Conservation (phyloP, 2,329 filamentous ascomycete species). For the Emmonsiellopsis sp. region DNA sequence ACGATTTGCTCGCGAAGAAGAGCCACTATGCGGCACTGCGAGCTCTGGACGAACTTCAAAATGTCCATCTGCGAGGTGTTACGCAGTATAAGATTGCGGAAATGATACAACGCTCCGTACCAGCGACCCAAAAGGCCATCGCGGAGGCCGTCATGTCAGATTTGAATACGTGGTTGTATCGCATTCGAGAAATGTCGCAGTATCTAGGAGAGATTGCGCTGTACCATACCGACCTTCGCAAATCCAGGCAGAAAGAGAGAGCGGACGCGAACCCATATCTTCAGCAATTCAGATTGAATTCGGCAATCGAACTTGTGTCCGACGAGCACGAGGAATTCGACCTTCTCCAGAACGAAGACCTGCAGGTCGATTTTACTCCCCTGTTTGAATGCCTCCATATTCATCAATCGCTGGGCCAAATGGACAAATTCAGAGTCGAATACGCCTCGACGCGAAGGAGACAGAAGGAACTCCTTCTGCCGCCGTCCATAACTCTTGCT, state of each 20-base stretch:
- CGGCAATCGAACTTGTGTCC: conserved; percentile 86
- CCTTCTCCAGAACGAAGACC: conserved; percentile 86
- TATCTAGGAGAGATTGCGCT: conserved; percentile 94
- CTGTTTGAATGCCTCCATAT: conserved; percentile 94
- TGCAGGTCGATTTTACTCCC: conserved; percentile 89
- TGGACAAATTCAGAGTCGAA: conserved; percentile 79
- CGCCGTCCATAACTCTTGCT: conserved; percentile 63
- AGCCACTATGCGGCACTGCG: conserved; percentile 93
- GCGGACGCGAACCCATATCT: conserved; percentile 68
- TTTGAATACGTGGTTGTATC: conserved; percentile 91
- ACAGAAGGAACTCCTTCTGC: conserved; percentile 85
- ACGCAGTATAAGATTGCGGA: conserved; percentile 92
- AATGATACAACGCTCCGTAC: conserved; percentile 92
- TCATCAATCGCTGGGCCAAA: conserved; percentile 86
- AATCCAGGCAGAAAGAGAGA: conserved; percentile 73
- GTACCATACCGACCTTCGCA: conserved; percentile 84
- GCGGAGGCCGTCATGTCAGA: conserved; percentile 96
- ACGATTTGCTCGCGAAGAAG: conserved; percentile 84
- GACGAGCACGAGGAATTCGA: conserved; percentile 96
- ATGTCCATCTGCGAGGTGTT: conserved; percentile 88
- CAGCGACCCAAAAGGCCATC: conserved; percentile 82
- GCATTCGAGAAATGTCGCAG: conserved; percentile 90
- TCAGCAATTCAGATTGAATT: conserved; percentile 82
- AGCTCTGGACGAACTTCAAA: conserved; percentile 89
- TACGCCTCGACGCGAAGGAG: conserved; percentile 85